Percentiles rank a stretch among this genome's conserved stretches.
These are phyloP conservation scores for Passiflora organensis DNA, from an alignment of 345 rosid species.

Conservation along the genomic window DNA sequence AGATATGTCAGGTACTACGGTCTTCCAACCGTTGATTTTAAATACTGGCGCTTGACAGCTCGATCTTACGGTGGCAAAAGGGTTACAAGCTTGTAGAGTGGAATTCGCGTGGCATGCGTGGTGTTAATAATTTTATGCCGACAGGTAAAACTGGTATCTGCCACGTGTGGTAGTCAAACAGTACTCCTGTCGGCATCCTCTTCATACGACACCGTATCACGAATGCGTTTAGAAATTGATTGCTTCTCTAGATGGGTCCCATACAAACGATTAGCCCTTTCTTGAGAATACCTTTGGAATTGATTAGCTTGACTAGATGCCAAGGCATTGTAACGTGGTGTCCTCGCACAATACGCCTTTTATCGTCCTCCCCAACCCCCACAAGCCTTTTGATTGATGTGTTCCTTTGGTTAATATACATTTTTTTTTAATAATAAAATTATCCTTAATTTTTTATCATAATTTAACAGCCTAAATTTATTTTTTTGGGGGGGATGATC, in stretches of 20 bases:
- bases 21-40: conserved; percentile 19
- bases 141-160: conserved; percentile 37
- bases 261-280: background rate
- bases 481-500: no score
- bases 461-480: no score
- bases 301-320: background rate
- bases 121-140: conserved; percentile 26
- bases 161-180: conserved; percentile 16
- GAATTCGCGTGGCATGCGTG: background rate
- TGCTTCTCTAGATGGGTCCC: background rate
- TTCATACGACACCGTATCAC: conserved; percentile 19
- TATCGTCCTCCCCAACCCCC: no score
- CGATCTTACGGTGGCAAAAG: conserved; percentile 41
- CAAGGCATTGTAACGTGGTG: background rate
- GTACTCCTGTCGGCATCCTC: conserved; percentile 9
- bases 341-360: no score
- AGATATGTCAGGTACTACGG: background rate
- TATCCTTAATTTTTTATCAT: no score
- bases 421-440: no score
- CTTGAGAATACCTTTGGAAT: no score
- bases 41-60: background rate
- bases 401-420: no score
- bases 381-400: no score
- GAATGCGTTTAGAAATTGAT: background rate
- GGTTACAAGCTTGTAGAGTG: no score